These are phyloP conservation scores for Calonectria pteridis DNA, from an alignment of 2,329 filamentous ascomycete genomes.

Conservation along the genomic window DNA sequence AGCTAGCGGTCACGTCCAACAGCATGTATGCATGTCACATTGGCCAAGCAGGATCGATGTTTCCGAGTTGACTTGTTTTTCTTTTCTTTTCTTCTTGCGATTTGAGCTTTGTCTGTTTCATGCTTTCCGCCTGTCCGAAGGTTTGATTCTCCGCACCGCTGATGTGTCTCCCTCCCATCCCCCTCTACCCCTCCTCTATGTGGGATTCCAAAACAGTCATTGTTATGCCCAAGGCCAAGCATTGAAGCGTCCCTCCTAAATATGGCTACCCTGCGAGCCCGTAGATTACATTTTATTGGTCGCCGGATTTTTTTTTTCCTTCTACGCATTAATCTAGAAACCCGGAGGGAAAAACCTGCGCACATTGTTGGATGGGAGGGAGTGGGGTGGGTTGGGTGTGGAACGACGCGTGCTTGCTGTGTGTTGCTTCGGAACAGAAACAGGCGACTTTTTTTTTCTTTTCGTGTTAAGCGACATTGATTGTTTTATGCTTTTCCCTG, in stretches of 20 bases:
- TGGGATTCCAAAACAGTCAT: neutral
- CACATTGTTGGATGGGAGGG: neutral
- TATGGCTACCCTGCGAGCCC: neutral
- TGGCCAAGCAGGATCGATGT: neutral
- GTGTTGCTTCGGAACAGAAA: neutral
- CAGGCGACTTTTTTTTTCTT: neutral
- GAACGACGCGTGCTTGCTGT: neutral
- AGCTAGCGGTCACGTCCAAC: too few species aligned
- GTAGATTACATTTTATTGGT: neutral
- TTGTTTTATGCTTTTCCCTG: neutral
- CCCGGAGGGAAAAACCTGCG: neutral
- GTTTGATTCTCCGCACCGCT: neutral
- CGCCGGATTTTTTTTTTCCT: neutral
- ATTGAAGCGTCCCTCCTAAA: neutral
- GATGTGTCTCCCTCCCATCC: too few species aligned
- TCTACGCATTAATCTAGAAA: neutral
- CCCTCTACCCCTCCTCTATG: neutral
- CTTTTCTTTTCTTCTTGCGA: neutral
- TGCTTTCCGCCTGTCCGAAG: neutral
- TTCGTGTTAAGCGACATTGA: constrained; percentile 2
- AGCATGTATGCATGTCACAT: neutral
- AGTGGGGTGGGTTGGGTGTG: neutral
- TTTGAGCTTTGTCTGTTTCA: neutral
- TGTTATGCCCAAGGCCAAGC: neutral
- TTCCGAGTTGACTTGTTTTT: too few species aligned